phyloP scores from a whole-genome alignment of 2,329 filamentous ascomycete genomes.

The Xylariaceae sp. region DNA sequence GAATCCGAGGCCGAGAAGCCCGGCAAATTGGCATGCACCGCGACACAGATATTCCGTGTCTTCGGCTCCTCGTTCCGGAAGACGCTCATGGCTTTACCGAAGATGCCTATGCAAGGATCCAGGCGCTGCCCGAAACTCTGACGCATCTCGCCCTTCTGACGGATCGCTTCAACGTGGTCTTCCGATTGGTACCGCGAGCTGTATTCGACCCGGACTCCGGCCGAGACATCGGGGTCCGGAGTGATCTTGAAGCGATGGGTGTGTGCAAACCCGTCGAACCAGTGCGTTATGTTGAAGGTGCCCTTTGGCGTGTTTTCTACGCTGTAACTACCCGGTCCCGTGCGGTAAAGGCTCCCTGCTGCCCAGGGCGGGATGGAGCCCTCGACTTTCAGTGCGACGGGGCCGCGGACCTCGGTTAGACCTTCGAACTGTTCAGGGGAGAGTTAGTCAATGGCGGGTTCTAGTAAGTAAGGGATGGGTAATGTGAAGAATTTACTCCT shows the following conservation, averaged over 20 bases:
- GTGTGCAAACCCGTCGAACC: constrained; percentile 75
- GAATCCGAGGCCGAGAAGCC: constrained; percentile 38
- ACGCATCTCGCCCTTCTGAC: constrained; percentile 51
- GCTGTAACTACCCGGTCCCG: constrained; percentile 62
- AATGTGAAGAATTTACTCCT: constrained; percentile 36
- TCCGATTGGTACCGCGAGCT: constrained; percentile 67
- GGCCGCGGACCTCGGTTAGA: constrained; percentile 59
- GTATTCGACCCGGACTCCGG: constrained; percentile 52
- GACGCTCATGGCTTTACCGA: constrained; percentile 63
- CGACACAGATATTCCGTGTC: constrained; percentile 59
- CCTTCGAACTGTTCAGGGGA: constrained; percentile 54
- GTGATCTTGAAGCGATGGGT: constrained; percentile 68
- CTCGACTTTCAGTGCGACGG: constrained; percentile 56
- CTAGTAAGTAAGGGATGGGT: background rate
- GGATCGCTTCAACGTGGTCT: constrained; percentile 54
- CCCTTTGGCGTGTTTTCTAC: constrained; percentile 54
- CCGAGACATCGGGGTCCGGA: constrained; percentile 26
- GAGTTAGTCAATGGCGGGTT: constrained; percentile 6
- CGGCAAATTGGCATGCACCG: constrained; percentile 59
- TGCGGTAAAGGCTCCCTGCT: constrained; percentile 67
- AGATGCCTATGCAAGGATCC: constrained; percentile 70
- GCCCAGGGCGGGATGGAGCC: constrained; percentile 67
- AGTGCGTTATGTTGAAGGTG: constrained; percentile 62
- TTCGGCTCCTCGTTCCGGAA: constrained; percentile 37
- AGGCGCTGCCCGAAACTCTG: constrained; percentile 65